Evolutionary conservation across 305 asterid species (phyloP), one percentile per base, ranked within the genome.

Genomic region (Fraxinus ornus): DNA sequence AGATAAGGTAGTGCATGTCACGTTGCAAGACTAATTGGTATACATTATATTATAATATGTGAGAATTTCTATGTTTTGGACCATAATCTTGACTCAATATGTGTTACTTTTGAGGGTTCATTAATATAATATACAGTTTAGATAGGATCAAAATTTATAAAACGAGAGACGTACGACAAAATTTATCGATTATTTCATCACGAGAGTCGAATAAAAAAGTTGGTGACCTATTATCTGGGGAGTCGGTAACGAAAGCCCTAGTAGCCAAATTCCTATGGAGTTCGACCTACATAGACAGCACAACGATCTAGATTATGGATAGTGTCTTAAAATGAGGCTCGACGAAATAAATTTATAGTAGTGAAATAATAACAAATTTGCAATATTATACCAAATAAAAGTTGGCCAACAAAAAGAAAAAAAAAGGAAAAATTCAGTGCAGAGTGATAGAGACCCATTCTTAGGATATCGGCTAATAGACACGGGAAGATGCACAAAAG

Each of bases 381-480:
- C 41, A 76, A 76, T n/a, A 52, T 15, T 24, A 26, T 76, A 21
- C 68, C 35, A 49, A 5, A 33, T 24, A 13, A 52, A 76, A 68
- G 26, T 55, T 24, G 81, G 73, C 60, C 83, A 62, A 74, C 3
- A 24, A 68, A 79, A 33, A 41, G 22, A 74, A 74, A 33, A 57
- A 83, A 78, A 81, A 21, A 7, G 22, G 17, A 73, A 79, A 83
- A 76, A 5, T 13, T 35, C 15, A 68, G 22, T n/a, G 77, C 78
- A 82, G 84, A 24, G 73, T 83, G 90, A 88, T n/a, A 75, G 77
- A 85, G 89, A 90, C 86, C 78, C 79, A 84, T 86, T 91, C 87
- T 77, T 77, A 84, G 87, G 88, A 88, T 88, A 86, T 86, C 66
- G 81, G 90, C 83, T 75, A 81, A 86, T 79, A 86, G 91, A 90